Percentiles rank a stretch among this genome's conserved stretches.
These are phyloP conservation scores for Pseudogymnoascus sp. DNA, from an alignment of 2,329 filamentous ascomycete genomes.

Conservation along the genomic window DNA sequence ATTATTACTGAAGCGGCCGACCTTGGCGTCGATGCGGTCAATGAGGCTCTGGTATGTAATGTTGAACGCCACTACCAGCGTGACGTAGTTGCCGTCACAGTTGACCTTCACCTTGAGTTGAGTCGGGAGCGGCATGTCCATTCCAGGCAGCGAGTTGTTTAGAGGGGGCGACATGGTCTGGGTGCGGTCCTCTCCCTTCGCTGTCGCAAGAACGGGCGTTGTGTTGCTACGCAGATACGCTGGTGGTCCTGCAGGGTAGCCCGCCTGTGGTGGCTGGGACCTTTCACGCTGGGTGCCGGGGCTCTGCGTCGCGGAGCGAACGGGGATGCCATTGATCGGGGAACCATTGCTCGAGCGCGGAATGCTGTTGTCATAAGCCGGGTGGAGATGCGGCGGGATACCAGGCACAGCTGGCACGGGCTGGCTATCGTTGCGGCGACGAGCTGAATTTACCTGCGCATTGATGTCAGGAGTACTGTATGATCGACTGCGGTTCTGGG, in stretches of 20 bases:
- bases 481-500: constrained; percentile 70
- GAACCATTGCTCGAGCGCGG: constrained; percentile 77
- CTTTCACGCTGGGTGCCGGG: constrained; percentile 59
- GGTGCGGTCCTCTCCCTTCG: constrained; percentile 27
- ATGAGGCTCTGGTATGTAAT: constrained; percentile 90
- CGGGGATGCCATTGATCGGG: constrained; percentile 59
- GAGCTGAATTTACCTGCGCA: constrained; percentile 48
- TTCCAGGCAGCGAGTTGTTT: constrained; percentile 18
- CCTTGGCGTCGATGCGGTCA: constrained; percentile 91
- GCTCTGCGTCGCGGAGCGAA: constrained; percentile 62
- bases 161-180: constrained; percentile 42
- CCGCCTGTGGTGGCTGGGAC: constrained; percentile 41
- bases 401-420: constrained; percentile 63
- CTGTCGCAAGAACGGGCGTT: constrained; percentile 15
- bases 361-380: constrained; percentile 52
- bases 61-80: constrained; percentile 90
- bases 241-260: constrained; percentile 37
- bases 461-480: constrained; percentile 96
- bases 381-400: constrained; percentile 62
- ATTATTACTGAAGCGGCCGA: constrained; percentile 75
- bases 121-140: constrained; percentile 50
- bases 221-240: constrained; percentile 28
- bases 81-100: constrained; percentile 85
- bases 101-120: constrained; percentile 96
- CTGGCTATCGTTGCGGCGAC: constrained; percentile 34